Percentiles rank a stretch among this genome's conserved stretches.
phyloP scores from a whole-genome alignment of 169 alveolate species.

The Plasmodium fragile region DNA sequence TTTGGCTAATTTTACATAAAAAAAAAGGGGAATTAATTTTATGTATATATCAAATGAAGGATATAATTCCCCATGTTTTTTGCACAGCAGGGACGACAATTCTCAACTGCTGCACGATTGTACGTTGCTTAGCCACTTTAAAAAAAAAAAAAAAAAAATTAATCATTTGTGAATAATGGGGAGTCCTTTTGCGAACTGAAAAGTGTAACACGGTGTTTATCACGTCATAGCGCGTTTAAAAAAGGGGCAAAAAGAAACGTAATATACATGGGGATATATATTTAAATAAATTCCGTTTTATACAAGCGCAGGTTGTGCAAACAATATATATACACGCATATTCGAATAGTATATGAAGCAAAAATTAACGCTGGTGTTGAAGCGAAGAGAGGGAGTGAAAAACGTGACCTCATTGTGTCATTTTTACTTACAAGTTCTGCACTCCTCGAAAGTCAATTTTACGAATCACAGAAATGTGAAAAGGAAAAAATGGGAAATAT shows the following conservation, averaged over 20 bases:
- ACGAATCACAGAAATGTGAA: not conserved
- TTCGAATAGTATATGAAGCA: not conserved
- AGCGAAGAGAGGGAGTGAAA: not conserved
- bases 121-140: not conserved
- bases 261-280: not conserved
- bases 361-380: not conserved
- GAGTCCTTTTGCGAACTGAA: not conserved
- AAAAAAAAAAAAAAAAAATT: no score
- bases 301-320: not conserved
- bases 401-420: not conserved
- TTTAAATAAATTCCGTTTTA: not conserved
- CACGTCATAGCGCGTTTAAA: not conserved
- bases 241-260: not conserved
- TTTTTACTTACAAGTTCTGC: not conserved
- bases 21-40: not conserved
- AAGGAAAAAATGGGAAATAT: not conserved
- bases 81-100: not conserved
- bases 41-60: not conserved
- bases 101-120: not conserved
- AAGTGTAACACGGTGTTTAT: not conserved
- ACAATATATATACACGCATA: not conserved
- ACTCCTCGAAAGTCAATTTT: not conserved
- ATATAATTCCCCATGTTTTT: not conserved
- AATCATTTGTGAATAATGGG: not conserved
- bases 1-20: not conserved